Conservation (phyloP, 179 eudicot species). For the Actinidia arguta region DNA sequence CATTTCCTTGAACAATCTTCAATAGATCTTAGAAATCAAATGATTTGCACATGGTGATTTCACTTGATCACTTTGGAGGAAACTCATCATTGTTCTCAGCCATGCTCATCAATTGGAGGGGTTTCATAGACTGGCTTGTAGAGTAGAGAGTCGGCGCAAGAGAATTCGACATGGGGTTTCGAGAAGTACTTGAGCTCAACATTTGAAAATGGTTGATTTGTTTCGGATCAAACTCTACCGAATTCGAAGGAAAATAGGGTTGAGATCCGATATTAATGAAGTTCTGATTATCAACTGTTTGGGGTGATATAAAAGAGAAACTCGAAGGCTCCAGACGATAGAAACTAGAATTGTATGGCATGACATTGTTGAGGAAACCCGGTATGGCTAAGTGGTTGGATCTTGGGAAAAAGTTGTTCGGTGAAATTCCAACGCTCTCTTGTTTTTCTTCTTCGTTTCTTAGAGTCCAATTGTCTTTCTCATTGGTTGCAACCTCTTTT, state of each 20-base stretch:
- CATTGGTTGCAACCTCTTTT: too few species aligned
- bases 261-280: constrained; percentile 34
- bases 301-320: constrained; percentile 35
- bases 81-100: constrained; percentile 16
- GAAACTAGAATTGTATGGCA: constrained; percentile 27
- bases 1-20: too few species aligned
- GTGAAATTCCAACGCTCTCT: constrained; percentile 7
- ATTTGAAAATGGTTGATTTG: constrained; percentile 39
- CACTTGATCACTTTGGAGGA: constrained; percentile 21
- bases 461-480: too few species aligned
- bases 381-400: constrained; percentile 21
- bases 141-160: constrained; percentile 28
- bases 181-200: constrained; percentile 33
- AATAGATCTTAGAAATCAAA: too few species aligned
- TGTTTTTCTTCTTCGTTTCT: constrained; percentile 12
- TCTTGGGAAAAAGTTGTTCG: constrained; percentile 28
- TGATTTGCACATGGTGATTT: background rate
- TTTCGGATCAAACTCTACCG: constrained; percentile 31
- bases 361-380: constrained; percentile 29
- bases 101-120: constrained; percentile 3
- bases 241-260: constrained; percentile 29
- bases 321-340: constrained; percentile 50
- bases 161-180: constrained; percentile 24
- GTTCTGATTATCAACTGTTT: constrained; percentile 30
- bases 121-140: constrained; percentile 26